phyloP scores from a whole-genome alignment of 2,329 filamentous ascomycete species.

The Hymenoscyphus fructigenus region DNA sequence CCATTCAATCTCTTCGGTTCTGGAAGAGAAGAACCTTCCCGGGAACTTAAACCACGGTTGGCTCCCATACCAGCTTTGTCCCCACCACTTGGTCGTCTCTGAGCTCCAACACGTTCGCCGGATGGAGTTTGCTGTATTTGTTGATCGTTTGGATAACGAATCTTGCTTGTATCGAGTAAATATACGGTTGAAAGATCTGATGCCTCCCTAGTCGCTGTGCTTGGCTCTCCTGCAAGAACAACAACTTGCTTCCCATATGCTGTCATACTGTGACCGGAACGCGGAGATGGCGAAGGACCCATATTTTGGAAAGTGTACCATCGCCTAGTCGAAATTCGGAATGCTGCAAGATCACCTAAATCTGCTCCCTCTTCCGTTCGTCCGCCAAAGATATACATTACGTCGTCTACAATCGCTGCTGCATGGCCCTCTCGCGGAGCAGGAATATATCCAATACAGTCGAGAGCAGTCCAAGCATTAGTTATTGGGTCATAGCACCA shows the following conservation, averaged over 20 bases:
- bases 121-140: conserved; percentile 39
- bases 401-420: conserved; percentile 88
- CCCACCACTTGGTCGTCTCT: conserved; percentile 45
- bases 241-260: conserved; percentile 89
- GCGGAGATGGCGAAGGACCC: conserved; percentile 89
- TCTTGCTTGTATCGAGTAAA: conserved; percentile 91
- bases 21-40: conserved; percentile 30
- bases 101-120: conserved; percentile 41
- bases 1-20: conserved; percentile 50
- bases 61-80: conserved; percentile 32
- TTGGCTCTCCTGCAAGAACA: conserved; percentile 91
- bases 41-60: conserved; percentile 30
- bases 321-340: conserved; percentile 75
- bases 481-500: conserved; percentile 88
- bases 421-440: conserved; percentile 92
- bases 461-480: conserved; percentile 83
- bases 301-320: conserved; percentile 99
- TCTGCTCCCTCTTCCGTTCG: conserved; percentile 91
- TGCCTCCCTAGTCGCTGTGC: conserved; percentile 76
- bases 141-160: conserved; percentile 85
- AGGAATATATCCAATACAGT: conserved; percentile 97
- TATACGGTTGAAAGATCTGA: conserved; percentile 88
- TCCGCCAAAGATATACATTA: conserved; percentile 99
- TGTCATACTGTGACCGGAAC: conserved; percentile 98
- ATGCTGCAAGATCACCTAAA: conserved; percentile 87